Evolutionary conservation across 2,329 filamentous ascomycete genomes (phyloP), one percentile per base, ranked within the genome.

Genomic region (Aspergillus jensenii): DNA sequence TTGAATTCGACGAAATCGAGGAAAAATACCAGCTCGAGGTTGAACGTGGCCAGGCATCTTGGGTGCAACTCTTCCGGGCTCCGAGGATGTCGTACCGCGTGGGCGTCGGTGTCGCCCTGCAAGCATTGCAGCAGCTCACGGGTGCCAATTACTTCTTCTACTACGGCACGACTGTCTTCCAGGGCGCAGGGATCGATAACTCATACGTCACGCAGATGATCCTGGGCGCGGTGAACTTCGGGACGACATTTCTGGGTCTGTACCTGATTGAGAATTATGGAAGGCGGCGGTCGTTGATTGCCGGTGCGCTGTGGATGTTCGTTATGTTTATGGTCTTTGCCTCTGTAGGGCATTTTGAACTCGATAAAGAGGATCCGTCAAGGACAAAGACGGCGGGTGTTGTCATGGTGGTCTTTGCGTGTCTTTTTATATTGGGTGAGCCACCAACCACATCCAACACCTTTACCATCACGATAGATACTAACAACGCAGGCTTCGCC

Each of bases 371-470:
- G 0, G 43, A 79, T 15, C 81, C 80, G 0, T 70, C 74, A 2
- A 66, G 72, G 4, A 82, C 75, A 60, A 66, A 74, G 9, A 71
- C 76, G 0, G 79, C 84, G 3, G 87, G 87, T 0, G 83, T 85
- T 9, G 81, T 87, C 58, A 87, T 90, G 82, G 89, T 91, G 53
- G 84, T 88, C 1, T 84, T 87, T 27, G 85, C 87, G 1, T 89
- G 85, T 71, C 82, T 90, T 72, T 90, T 90, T 67, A 90, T 91
- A 55, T 82, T 85, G 12, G 87, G 84, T 59, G 46, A 33, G 48
- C 46, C 1, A 1, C 21, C 21, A 21, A 21, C 21, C 21, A 21
- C 4, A 14, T 11, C 31, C 27, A n/a, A 11, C 27, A n/a, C 17
- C 31, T 19, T 3, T 6, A 7, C n/a, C 6, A 15, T 55, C 25